Percentiles rank a stretch among this genome's conserved stretches.
These are phyloP conservation scores for Macadamia tetraphylla DNA, from an alignment of 164 flowering plant genomes.

Conservation along the genomic window DNA sequence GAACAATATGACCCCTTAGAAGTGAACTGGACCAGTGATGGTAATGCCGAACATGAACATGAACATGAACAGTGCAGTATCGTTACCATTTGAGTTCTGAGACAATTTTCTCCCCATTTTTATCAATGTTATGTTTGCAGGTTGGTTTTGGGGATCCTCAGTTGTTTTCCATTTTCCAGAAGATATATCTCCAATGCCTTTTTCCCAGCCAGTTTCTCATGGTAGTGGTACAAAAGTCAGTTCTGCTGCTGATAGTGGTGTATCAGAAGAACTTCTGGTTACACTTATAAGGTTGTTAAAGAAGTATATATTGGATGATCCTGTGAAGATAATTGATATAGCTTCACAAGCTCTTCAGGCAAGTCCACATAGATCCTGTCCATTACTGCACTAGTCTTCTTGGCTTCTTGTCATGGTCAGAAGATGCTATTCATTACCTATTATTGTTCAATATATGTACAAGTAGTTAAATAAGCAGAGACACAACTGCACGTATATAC, in stretches of 20 bases:
- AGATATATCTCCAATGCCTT: conserved; percentile 28
- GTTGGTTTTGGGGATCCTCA: conserved; percentile 89
- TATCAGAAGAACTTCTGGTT: conserved; percentile 59
- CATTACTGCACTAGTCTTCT: not conserved
- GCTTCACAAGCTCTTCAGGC: conserved; percentile 81
- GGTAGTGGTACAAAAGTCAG: conserved; percentile 23
- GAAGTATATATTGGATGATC: conserved; percentile 86
- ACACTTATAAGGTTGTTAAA: conserved; percentile 55
- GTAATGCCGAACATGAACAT: not conserved
- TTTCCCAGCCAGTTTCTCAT: conserved; percentile 13
- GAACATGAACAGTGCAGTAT: not conserved
- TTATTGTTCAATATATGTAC: not conserved
- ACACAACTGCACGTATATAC: too few relatives aligned
- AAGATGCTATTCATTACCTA: not conserved
- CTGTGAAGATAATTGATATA: conserved; percentile 69
- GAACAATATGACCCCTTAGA: not conserved
- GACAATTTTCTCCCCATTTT: conserved; percentile 1
- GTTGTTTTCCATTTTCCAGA: conserved; percentile 85
- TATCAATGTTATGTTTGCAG: conserved; percentile 29
- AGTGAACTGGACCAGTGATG: not conserved
- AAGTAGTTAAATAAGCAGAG: too few relatives aligned
- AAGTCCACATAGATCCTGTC: conserved; percentile 17
- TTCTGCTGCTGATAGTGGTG: conserved; percentile 25
- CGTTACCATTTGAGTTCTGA: not conserved
- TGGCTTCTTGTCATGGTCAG: not conserved